Conservation (phyloP, 2,329 filamentous ascomycete genomes). For the Neurospora crassa region DNA sequence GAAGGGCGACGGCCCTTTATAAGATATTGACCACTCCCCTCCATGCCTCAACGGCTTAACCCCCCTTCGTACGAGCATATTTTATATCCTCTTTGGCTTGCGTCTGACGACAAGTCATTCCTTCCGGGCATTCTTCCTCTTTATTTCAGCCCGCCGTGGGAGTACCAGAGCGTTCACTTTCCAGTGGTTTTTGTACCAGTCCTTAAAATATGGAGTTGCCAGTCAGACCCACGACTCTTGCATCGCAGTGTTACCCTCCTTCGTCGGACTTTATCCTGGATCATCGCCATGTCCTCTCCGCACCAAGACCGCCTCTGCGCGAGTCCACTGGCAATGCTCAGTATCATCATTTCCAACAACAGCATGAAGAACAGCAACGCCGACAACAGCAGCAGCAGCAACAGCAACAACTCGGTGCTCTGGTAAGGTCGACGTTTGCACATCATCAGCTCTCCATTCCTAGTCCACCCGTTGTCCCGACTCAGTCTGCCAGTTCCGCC, state of each 20-base stretch:
- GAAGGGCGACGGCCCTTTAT: constrained; percentile 7
- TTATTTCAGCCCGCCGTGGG: constrained; percentile 9
- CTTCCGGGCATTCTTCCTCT: constrained; percentile 12
- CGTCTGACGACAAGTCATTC: constrained; percentile 17
- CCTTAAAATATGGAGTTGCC: constrained; percentile 28
- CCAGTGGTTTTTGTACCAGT: constrained; percentile 6
- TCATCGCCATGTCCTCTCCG: constrained; percentile 27
- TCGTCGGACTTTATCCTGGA: constrained; percentile 39
- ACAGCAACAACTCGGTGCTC: not conserved
- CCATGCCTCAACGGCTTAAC: constrained; percentile 4
- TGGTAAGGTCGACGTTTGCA: constrained; percentile 10
- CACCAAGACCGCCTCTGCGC: constrained; percentile 34
- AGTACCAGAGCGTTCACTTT: constrained; percentile 3
- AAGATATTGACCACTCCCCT: constrained; percentile 10
- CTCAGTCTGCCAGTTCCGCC: constrained; percentile 41
- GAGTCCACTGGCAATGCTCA: constrained; percentile 46
- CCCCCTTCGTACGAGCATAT: constrained; percentile 10
- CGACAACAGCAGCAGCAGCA: not conserved
- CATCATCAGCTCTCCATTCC: constrained; percentile 31
- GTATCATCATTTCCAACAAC: constrained; percentile 18
- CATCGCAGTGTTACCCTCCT: constrained; percentile 41
- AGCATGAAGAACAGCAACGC: constrained; percentile 13
- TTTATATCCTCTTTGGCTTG: constrained; percentile 19
- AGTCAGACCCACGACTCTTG: constrained; percentile 33
- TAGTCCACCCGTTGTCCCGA: constrained; percentile 37